Base-by-base conservation (phyloP, 768 basidiomycete species). In the Pleurotus ostreatus region DNA sequence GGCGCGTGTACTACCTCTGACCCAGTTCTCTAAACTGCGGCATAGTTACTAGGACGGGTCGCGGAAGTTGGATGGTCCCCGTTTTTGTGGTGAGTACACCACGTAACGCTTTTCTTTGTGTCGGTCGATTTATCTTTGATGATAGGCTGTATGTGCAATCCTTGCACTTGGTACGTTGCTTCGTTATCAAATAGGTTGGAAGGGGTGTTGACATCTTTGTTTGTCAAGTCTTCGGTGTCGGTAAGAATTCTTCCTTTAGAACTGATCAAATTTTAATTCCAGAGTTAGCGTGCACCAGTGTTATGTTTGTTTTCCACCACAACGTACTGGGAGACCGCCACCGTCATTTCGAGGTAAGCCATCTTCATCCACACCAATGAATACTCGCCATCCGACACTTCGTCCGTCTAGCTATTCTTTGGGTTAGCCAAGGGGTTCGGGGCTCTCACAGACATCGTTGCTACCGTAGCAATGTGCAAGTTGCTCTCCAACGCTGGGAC, bases 351-450 rank as follows among this genome's bases (percentile, higher is more conserved):
- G 49, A 64, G 22, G 74, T 71, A 58, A 61, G 64, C 61, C 26
- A 25, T 38, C 37, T 15, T 41, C n/a, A 18, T 26, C n/a, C 22
- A 23, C 41, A 37, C 23, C 26, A 30, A 37, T 46, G 45, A 2
- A 30, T 26, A n/a, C 22, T 38, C 39, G 43, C 16, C 20, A 15
- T 22, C 20, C 22, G 58, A 11, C 47, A 9, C 5, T 26, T 25
- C n/a, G 15, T 12, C 26, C 49, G 5, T 16, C 3, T 54, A 78
- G 76, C 63, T 77, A 5, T 73, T 75, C 60, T 76, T 77, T 49
- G 76, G 76, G 3, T 41, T 79, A 2, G 72, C 74, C 1, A 78
- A 78, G 61, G 77, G 74, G 9, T 76, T 77, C 56, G 74, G 71
- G 30, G 72, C 77, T 12, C 47, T 72, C 0, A 74, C 77, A 2